Percentiles rank a stretch among this genome's conserved stretches.
Evolutionary conservation across 345 rosid species (phyloP).

Genomic region (Turnera subulata): DNA sequence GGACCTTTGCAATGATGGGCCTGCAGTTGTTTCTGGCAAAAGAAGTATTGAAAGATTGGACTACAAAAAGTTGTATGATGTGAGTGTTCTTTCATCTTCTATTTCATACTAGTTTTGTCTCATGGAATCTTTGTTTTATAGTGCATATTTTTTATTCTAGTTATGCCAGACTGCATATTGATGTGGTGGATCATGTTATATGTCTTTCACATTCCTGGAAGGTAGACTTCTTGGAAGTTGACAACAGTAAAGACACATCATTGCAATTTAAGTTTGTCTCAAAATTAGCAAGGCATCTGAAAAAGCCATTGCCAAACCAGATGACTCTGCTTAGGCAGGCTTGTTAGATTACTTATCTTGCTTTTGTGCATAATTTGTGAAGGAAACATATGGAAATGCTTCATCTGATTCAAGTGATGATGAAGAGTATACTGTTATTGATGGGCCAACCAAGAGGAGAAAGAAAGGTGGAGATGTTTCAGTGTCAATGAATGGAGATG

Average conservation of each 20-base stretch:
- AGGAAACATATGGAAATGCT: conserved; percentile 68
- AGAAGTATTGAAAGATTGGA: conserved; percentile 69
- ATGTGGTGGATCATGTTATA: too few relatives aligned
- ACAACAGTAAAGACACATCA: too few relatives aligned
- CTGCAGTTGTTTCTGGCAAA: conserved; percentile 38
- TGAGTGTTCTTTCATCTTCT: conserved; percentile 37
- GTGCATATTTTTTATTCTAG: too few relatives aligned
- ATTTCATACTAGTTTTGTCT: not conserved
- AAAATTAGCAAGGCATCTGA: too few relatives aligned
- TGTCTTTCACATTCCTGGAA: too few relatives aligned
- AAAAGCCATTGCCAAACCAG: too few relatives aligned
- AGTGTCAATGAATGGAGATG: conserved; percentile 34
- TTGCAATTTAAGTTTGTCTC: too few relatives aligned
- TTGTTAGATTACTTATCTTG: too few relatives aligned
- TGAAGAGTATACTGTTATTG: conserved; percentile 50
- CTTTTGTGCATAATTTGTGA: conserved; percentile 23
- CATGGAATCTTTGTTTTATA: not conserved
- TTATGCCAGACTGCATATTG: too few relatives aligned
- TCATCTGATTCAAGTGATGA: conserved; percentile 46
- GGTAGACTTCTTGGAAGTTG: too few relatives aligned
- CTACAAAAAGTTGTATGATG: conserved; percentile 86
- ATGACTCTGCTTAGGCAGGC: too few relatives aligned
- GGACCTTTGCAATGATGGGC: conserved; percentile 35
- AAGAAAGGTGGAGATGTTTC: conserved; percentile 24
- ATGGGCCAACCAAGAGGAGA: conserved; percentile 36